Percentiles rank a stretch among this genome's conserved stretches.
Evolutionary conservation across 1,139 yeast genomes (phyloP).

Genomic region (Candida tropicalis): DNA sequence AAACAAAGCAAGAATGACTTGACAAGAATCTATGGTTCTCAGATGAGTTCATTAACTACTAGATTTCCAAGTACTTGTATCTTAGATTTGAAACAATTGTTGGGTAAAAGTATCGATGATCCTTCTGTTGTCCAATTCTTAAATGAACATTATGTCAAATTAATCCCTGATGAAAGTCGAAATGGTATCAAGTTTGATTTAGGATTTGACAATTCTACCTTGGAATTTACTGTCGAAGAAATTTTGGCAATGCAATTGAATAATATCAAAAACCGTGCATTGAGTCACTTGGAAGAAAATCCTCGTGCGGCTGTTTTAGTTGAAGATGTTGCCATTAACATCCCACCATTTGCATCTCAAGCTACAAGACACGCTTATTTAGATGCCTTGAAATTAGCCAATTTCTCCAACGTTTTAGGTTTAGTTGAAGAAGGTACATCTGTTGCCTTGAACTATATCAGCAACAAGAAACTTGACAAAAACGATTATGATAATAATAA

Average conservation of each 20-base stretch:
- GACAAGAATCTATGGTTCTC: conserved; percentile 79
- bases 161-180: conserved; percentile 42
- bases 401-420: conserved; percentile 59
- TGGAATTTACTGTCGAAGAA: conserved; percentile 64
- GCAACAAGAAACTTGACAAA: conserved; percentile 47
- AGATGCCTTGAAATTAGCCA: conserved; percentile 76
- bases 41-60: conserved; percentile 69
- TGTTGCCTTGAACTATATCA: conserved; percentile 77
- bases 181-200: conserved; percentile 60
- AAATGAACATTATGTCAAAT: conserved; percentile 54
- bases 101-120: conserved; percentile 65
- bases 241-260: conserved; percentile 78
- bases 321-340: conserved; percentile 71
- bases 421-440: conserved; percentile 90
- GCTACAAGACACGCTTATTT: conserved; percentile 70
- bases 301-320: conserved; percentile 40
- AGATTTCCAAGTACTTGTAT: conserved; percentile 76
- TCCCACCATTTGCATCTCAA: conserved; percentile 71
- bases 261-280: conserved; percentile 69
- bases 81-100: conserved; percentile 65
- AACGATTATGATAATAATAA: conserved; percentile 37
- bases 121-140: conserved; percentile 47
- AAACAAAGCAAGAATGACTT: conserved; percentile 43
- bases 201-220: conserved; percentile 46
- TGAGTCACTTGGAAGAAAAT: conserved; percentile 34